Evolutionary conservation across 495 filamentous ascomycete species (phyloP), one percentile per base, ranked within the genome.

Genomic region (Penicillium silybi): DNA sequence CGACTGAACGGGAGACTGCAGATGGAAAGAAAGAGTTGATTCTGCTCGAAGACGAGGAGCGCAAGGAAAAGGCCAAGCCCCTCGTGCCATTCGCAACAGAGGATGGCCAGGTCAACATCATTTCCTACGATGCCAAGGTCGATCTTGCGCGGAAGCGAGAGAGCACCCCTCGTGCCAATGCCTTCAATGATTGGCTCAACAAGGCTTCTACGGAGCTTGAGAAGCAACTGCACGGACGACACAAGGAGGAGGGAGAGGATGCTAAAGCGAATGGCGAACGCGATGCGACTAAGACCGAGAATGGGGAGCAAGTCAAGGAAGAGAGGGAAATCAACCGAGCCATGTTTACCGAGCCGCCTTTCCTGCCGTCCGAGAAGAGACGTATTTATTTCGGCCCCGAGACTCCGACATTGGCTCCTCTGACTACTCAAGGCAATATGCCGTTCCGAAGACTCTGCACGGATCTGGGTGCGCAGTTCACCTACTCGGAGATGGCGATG

Each of bases 401-500:
- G 59, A 97, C 93, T 3, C 92, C 95, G 0, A 80, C 91, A 20
- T 78, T 98, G 16, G 93, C 95, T 3, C 93, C 93, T 38, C 68
- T 89, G 43, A 89, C 93, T 0, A 98, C 93, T 2, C 93, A 97
- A 69, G 93, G 93, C n/a, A 98, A 98, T 59, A 73, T 97, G 23
- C 95, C 93, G 1, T 98, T 96, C 75, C 87, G 93, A 40, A 82
- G 95, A 45, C 81, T 98, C n/a, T 97, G 93, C 61, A 83, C 85
- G 0, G 84, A 87, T 45, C 80, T 97, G 17, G 95, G 93, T 19
- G 92, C 93, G 17, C 88, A 96, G 56, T 72, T 95, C 32, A 98
- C 92, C 3, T 97, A 96, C 73, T 97, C 93, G 0, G 93, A 98
- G 64, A 98, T 98, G 93, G 93, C 95, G 4, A 88, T 97, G 84